Evolutionary conservation across 1,284 basidiomycete species (phyloP), one percentile per base, ranked within the genome.

Genomic region (Leccinum fallax): DNA sequence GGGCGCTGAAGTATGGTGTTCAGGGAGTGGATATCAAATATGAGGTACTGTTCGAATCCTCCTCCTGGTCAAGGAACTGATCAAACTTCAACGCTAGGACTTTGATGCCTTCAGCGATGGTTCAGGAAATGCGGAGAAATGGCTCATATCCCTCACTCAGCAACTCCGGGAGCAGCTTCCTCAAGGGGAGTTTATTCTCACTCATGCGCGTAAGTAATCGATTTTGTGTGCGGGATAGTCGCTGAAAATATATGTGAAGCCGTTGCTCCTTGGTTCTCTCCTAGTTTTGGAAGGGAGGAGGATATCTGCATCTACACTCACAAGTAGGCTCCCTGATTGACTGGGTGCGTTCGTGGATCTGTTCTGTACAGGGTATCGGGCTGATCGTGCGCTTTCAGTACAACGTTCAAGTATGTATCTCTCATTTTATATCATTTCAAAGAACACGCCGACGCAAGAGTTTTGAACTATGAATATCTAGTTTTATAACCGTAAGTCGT

Each of bases 401-500:
- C 69, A 81, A 81, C 63, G 69, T 82, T 36, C 80, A 81, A 69
- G 79, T 80, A 54, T 49, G 61, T 19, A 36, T 36, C 2, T 36
- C 15, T 11, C 46, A 57, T 43, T 26, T 10, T 24, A 56, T 30
- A n/a, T 34, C 61, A 54, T 48, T 19, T 5, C 11, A 3, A 13
- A 7, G 8, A 3, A 2, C n/a, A 5, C 15, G 10, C 53, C 62
- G 28, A 67, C 34, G 5, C 3, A 19, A n/a, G 26, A 13, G 4
- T 9, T 28, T 34, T 34, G 38, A 34, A 48, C 36, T 4, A 13
- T 19, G 16, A 4, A 16, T 24, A 2, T 49, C 28, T 24, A 86
- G 80, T 87, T 87, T 75, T 88, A 88, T 71, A 87, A 88, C 71
- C 85, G 85, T 85, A 64, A 63, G 79, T 71, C 9, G 32, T 3